These are phyloP conservation scores for Penicillium frequentans DNA, from an alignment of 2,329 filamentous ascomycete genomes.

Conservation along the genomic window DNA sequence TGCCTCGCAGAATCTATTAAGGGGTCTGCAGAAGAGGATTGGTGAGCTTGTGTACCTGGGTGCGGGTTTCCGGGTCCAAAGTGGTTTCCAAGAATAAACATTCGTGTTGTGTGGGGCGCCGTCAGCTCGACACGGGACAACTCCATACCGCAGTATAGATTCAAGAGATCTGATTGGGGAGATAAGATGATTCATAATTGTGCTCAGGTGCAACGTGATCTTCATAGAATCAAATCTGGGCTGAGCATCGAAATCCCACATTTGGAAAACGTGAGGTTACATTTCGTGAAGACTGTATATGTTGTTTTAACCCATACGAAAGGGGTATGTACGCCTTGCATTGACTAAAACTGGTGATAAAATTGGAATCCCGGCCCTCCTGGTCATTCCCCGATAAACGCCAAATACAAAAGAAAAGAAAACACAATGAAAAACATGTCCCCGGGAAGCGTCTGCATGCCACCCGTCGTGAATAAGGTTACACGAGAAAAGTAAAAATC, in stretches of 20 bases:
- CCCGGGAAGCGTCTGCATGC: conserved; percentile 5
- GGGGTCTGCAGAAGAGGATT: background rate
- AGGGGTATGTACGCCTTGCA: conserved; percentile 31
- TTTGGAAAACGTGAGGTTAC: background rate
- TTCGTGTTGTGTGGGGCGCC: background rate
- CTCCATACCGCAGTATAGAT: background rate
- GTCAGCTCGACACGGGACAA: background rate
- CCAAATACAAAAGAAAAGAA: conserved; percentile 30
- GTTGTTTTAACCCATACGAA: conserved; percentile 1
- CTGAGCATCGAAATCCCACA: background rate
- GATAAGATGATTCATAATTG: background rate
- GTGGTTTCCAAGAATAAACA: background rate
- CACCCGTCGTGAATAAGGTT: conserved; percentile 18
- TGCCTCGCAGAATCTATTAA: background rate
- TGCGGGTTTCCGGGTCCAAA: background rate
- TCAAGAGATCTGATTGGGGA: background rate
- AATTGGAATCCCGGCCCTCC: conserved; percentile 30
- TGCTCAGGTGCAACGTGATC: too few species aligned
- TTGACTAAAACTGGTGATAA: conserved; percentile 31
- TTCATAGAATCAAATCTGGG: background rate
- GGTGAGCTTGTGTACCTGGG: background rate
- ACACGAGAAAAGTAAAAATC: conserved; percentile 13
- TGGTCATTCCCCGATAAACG: conserved; percentile 32
- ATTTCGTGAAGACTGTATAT: background rate
- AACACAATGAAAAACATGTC: conserved; percentile 17